Conservation (phyloP, 352 stramenopile genomes). For the Phytophthora foliorum region DNA sequence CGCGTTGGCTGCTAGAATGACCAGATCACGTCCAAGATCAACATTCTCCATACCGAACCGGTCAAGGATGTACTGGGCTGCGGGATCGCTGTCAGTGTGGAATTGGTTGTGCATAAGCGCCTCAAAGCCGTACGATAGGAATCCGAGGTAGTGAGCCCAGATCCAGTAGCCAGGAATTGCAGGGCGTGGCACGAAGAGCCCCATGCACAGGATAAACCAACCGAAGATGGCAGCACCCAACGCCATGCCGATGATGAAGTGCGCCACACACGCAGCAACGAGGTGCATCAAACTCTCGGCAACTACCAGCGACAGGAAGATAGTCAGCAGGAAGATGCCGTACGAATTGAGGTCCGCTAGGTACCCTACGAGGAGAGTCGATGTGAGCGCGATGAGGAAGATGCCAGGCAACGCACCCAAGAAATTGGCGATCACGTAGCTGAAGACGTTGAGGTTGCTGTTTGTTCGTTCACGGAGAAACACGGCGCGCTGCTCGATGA, state of each 20-base stretch:
- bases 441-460: constrained; percentile 68
- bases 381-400: constrained; percentile 62
- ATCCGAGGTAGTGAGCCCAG: constrained; percentile 85
- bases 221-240: constrained; percentile 78
- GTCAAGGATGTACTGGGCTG: constrained; percentile 34
- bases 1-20: constrained; percentile 52
- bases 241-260: constrained; percentile 90
- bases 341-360: constrained; percentile 65
- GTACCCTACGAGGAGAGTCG: constrained; percentile 55
- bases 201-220: constrained; percentile 88
- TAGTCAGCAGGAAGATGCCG: constrained; percentile 62
- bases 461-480: constrained; percentile 80
- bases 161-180: constrained; percentile 75
- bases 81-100: constrained; percentile 16
- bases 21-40: constrained; percentile 51
- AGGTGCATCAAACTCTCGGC: constrained; percentile 86
- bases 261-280: constrained; percentile 70
- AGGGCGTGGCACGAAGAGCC: constrained; percentile 69
- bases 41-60: constrained; percentile 62
- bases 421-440: constrained; percentile 82
- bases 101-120: constrained; percentile 87
- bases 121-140: constrained; percentile 86
- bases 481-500: constrained; percentile 88
- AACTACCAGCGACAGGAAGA: constrained; percentile 78
- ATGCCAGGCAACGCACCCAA: constrained; percentile 75